These are phyloP conservation scores for Candida palmyrensis DNA, from an alignment of 805 yeast genomes.

Conservation along the genomic window DNA sequence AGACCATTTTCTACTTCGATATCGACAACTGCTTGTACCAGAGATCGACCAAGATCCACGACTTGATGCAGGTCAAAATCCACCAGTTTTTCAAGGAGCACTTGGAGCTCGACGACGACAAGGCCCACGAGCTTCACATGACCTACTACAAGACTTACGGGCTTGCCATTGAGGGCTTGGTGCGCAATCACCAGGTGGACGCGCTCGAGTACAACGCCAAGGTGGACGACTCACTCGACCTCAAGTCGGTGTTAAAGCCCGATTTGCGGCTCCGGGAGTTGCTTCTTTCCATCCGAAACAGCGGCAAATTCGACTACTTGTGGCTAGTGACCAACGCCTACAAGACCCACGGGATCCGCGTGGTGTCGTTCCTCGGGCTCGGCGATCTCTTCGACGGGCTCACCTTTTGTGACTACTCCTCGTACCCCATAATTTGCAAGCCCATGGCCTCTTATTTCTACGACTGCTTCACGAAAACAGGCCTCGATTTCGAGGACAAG, in stretches of 20 bases:
- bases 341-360: constrained; percentile 82
- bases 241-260: constrained; percentile 71
- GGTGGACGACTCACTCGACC: constrained; percentile 90
- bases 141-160: constrained; percentile 85
- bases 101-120: constrained; percentile 59
- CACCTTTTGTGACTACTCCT: constrained; percentile 83
- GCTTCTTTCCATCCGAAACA: constrained; percentile 39
- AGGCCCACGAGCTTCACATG: constrained; percentile 67
- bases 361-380: constrained; percentile 70
- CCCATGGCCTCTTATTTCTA: constrained; percentile 75
- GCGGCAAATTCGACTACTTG: constrained; percentile 56
- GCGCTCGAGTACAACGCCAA: constrained; percentile 83
- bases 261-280: constrained; percentile 49
- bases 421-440: constrained; percentile 72
- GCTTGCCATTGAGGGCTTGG: constrained; percentile 87
- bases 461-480: constrained; percentile 61
- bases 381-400: constrained; percentile 95
- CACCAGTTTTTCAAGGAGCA: constrained; percentile 71
- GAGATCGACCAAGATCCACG: constrained; percentile 71
- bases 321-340: constrained; percentile 97
- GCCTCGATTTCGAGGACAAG: constrained; percentile 32
- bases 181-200: constrained; percentile 63
- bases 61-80: constrained; percentile 81
- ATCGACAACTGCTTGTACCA: constrained; percentile 89
- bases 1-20: constrained; percentile 69